Evolutionary conservation across 2,329 filamentous ascomycete species (phyloP).

Genomic region (Claviceps sp.): DNA sequence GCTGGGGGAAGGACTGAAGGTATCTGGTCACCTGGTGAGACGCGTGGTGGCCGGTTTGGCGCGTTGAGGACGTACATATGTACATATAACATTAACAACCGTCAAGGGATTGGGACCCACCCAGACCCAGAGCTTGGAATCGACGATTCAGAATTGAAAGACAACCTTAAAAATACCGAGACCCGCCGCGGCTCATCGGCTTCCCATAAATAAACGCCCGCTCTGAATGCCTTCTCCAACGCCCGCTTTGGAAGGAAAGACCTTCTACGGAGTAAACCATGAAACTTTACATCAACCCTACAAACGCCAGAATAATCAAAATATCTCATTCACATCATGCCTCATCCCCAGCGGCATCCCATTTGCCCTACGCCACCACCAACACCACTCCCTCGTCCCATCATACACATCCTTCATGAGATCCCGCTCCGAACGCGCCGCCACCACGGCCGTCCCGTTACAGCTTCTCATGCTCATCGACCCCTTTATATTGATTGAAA

Average conservation of each 20-base stretch:
- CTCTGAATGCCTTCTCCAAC: no score
- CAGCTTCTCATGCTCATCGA: constrained; percentile 20
- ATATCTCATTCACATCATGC: not conserved
- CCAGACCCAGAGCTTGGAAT: no score
- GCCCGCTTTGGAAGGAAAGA: no score
- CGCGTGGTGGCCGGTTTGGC: not conserved
- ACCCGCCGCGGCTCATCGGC: no score
- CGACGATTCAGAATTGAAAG: no score
- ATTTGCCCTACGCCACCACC: constrained; percentile 16
- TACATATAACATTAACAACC: no score
- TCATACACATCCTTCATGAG: constrained; percentile 19
- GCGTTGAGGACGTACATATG: not conserved
- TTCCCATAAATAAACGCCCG: not conserved
- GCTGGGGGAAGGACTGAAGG: not conserved
- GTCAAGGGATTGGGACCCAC: not conserved
- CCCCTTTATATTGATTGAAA: constrained; percentile 26
- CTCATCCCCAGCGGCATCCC: not conserved
- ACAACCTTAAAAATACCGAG: no score
- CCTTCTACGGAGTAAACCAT: no score
- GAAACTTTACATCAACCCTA: not conserved
- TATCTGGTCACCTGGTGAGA: not conserved
- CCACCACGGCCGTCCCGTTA: constrained; percentile 21
- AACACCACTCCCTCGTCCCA: constrained; percentile 20
- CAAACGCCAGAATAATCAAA: constrained; percentile 2
- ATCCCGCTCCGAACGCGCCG: constrained; percentile 16